Evolutionary conservation across 2,329 filamentous ascomycete genomes (phyloP), one percentile per base, ranked within the genome.

Genomic region (Coniochaeta sp.): DNA sequence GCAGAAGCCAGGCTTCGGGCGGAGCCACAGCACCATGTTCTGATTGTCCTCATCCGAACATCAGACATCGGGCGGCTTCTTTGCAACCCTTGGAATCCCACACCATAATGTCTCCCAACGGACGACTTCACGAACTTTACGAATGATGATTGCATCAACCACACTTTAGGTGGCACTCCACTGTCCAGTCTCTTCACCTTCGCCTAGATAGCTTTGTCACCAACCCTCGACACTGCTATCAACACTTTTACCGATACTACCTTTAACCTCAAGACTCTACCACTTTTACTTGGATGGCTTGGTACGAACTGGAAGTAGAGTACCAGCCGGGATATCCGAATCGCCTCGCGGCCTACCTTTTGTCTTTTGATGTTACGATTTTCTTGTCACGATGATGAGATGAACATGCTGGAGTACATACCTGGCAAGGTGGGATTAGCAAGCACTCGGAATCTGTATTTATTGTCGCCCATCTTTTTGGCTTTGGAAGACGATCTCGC

Each of bases 1-100:
- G 14, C n/a, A n/a, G n/a, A 73, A 71, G 57, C 67, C 70, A 40
- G 56, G 55, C 40, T 55, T 69, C 49, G 65, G 63, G 54, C 68
- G 67, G 52, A 71, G 65, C 54, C 69, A 64, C 56, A 70, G 63
- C 45, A 67, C 58, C 14, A 52, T 49, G 4, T 61, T 59, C 51
- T 63, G 56, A 55, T 53, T 46, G 50, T 27, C 45, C 49, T 52
- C 38, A 46, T 49, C 33, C 28, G 38, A 26, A 6, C n/a, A 20
- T 27, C 46, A 18, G 24, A 5, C 32, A 35, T 35, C 6, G 32
- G 32, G 14, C 10, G 5, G 33, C 33, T 20, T 38, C 33, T 9
- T 38, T 16, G 32, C 6, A 16, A 38, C n/a, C n/a, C n/a, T n/a
- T 38, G 16, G 13, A 13, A 32, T 6, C 31, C 42, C 24, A 16